Evolutionary conservation across 768 basidiomycete species (phyloP).

Genomic region (Scleroderma bovista): DNA sequence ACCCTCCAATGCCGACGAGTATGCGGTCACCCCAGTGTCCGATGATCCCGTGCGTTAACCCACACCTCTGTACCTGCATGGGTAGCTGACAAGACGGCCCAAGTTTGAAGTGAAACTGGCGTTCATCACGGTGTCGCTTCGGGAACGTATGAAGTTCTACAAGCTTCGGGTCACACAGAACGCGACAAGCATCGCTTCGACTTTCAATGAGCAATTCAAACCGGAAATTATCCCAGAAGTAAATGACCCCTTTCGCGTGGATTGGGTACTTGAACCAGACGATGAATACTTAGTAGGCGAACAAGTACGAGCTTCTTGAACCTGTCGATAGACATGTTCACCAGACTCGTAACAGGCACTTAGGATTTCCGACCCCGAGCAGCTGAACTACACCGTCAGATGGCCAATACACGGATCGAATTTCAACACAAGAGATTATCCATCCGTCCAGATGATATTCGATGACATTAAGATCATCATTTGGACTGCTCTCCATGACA

Average conservation of each 20-base stretch:
- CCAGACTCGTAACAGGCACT: conserved; percentile 48
- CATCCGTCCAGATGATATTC: conserved; percentile 59
- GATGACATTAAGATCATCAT: conserved; percentile 77
- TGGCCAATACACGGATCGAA: conserved; percentile 80
- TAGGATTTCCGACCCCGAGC: conserved; percentile 60
- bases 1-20: conserved; percentile 42
- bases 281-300: conserved; percentile 57
- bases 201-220: conserved; percentile 78
- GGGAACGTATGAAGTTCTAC: conserved; percentile 83
- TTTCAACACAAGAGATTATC: conserved; percentile 81
- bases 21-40: conserved; percentile 39
- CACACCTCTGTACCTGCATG: not conserved
- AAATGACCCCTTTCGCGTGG: conserved; percentile 76
- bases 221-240: conserved; percentile 82
- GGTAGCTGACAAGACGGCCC: not conserved
- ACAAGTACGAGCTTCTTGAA: conserved; percentile 37
- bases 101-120: conserved; percentile 77
- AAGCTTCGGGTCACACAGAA: conserved; percentile 72
- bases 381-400: conserved; percentile 64
- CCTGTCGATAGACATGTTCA: not conserved
- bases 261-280: conserved; percentile 71
- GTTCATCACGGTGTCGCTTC: conserved; percentile 62
- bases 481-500: conserved; percentile 52
- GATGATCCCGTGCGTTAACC: conserved; percentile 55
- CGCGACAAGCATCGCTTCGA: conserved; percentile 62